Conservation (phyloP, 768 basidiomycete genomes). For the Lactarius tabidus region DNA sequence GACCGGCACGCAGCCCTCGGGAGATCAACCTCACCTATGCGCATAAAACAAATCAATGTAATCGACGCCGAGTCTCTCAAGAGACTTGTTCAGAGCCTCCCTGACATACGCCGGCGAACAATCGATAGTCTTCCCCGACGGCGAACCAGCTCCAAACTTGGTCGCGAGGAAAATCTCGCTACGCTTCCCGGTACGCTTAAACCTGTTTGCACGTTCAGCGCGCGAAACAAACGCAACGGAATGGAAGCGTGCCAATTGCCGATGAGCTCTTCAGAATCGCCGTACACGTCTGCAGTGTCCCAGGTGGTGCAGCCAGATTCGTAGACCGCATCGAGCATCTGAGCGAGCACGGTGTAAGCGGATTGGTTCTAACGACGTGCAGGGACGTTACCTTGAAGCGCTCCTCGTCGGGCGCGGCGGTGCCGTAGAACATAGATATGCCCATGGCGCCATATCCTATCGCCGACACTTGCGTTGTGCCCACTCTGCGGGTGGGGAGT, state of each 20-base stretch:
- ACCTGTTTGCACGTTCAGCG: constrained; percentile 35
- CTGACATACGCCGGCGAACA: constrained; percentile 31
- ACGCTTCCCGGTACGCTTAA: constrained; percentile 52
- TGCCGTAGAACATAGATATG: constrained; percentile 47
- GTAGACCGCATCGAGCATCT: constrained; percentile 41
- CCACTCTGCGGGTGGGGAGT: constrained; percentile 44
- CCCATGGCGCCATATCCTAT: constrained; percentile 65
- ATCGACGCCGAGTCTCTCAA: constrained; percentile 32
- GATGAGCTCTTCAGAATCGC: constrained; percentile 42
- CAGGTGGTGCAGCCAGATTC: constrained; percentile 42
- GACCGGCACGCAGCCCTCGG: background rate
- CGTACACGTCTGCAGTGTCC: constrained; percentile 46
- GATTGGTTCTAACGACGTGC: too few species aligned
- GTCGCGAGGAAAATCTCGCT: constrained; percentile 44
- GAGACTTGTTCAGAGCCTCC: constrained; percentile 28
- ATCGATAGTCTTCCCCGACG: constrained; percentile 22
- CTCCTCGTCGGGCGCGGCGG: constrained; percentile 48
- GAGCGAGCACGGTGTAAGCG: background rate
- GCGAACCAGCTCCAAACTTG: constrained; percentile 34
- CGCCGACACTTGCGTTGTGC: constrained; percentile 42
- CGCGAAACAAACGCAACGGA: too few species aligned
- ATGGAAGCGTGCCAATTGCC: constrained; percentile 38
- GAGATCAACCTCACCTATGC: constrained; percentile 27
- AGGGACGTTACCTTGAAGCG: constrained; percentile 42
- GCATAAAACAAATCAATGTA: constrained; percentile 35